Evolutionary conservation across 1,284 basidiomycete genomes (phyloP).

Genomic region (Naganishia albida): DNA sequence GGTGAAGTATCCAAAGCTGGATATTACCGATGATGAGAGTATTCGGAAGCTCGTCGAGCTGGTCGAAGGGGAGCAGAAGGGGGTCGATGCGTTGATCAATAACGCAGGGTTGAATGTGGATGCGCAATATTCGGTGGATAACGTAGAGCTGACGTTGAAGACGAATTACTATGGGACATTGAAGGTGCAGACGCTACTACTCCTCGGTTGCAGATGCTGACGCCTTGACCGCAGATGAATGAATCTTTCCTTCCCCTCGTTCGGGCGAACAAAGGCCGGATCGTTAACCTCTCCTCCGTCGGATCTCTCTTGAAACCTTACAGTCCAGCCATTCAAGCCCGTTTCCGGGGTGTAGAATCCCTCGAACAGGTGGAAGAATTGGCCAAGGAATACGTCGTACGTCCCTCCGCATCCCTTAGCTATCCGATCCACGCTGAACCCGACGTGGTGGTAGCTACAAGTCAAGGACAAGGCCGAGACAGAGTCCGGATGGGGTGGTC

Average conservation of each 20-base stretch:
- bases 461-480: constrained; percentile 16
- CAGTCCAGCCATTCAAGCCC: constrained; percentile 23
- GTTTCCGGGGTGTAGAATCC: constrained; percentile 20
- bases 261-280: constrained; percentile 19
- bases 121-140: constrained; percentile 26
- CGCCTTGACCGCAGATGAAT: constrained; percentile 22
- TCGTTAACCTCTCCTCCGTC: constrained; percentile 32
- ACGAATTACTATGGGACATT: constrained; percentile 30
- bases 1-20: constrained; percentile 26
- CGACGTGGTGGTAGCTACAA: constrained; percentile 9
- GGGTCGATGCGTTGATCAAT: constrained; percentile 32
- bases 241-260: constrained; percentile 28
- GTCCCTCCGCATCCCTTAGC: too few relatives aligned
- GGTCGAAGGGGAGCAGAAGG: constrained; percentile 13
- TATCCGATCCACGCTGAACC: not conserved
- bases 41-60: constrained; percentile 20
- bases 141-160: constrained; percentile 26
- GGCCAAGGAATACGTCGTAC: constrained; percentile 26
- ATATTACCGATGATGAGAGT: constrained; percentile 20
- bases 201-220: not conserved
- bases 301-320: constrained; percentile 29
- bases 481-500: constrained; percentile 30
- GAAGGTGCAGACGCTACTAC: constrained; percentile 1
- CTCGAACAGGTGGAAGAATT: constrained; percentile 24
- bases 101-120: constrained; percentile 33